phyloP scores from a whole-genome alignment of 352 stramenopile species.

The Phytophthora meadii region DNA sequence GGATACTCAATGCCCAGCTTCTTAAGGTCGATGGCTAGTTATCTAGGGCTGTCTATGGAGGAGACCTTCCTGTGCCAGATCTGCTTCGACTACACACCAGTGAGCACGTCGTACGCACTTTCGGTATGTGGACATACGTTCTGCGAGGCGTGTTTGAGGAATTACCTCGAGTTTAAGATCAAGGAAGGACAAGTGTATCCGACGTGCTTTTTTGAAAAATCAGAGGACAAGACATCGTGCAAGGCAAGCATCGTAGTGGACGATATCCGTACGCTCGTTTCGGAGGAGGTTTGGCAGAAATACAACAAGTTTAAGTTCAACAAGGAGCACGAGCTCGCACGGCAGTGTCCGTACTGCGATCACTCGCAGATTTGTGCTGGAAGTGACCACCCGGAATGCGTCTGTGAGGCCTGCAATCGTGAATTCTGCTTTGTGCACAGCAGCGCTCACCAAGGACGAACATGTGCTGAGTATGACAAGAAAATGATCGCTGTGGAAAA shows the following conservation, averaged over 20 bases:
- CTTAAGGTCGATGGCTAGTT: slow-evolving; percentile 59
- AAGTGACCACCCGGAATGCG: slow-evolving; percentile 49
- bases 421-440: slow-evolving; percentile 91
- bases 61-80: slow-evolving; percentile 83
- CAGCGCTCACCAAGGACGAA: slow-evolving; percentile 74
- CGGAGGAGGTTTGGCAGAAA: slow-evolving; percentile 65
- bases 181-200: slow-evolving; percentile 73
- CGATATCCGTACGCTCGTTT: slow-evolving; percentile 62
- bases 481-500: slow-evolving; percentile 84
- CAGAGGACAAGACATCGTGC: slow-evolving; percentile 44
- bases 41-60: slow-evolving; percentile 67
- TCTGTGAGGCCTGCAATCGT: slow-evolving; percentile 47
- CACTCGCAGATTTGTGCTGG: slow-evolving; percentile 62
- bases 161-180: slow-evolving; percentile 80
- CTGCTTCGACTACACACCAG: slow-evolving; percentile 67
- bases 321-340: slow-evolving; percentile 66
- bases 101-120: slow-evolving; percentile 48
- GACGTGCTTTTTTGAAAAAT: slow-evolving; percentile 69
- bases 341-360: slow-evolving; percentile 67
- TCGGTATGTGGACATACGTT: slow-evolving; percentile 63
- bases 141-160: slow-evolving; percentile 63
- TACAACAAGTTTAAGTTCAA: slow-evolving; percentile 90
- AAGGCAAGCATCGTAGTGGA: slow-evolving; percentile 43
- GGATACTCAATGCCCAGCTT: slow-evolving; percentile 50
- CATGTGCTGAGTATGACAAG: slow-evolving; percentile 83